Evolutionary conservation across 257 asterid species (phyloP).

Genomic region (Petunia axillaris): DNA sequence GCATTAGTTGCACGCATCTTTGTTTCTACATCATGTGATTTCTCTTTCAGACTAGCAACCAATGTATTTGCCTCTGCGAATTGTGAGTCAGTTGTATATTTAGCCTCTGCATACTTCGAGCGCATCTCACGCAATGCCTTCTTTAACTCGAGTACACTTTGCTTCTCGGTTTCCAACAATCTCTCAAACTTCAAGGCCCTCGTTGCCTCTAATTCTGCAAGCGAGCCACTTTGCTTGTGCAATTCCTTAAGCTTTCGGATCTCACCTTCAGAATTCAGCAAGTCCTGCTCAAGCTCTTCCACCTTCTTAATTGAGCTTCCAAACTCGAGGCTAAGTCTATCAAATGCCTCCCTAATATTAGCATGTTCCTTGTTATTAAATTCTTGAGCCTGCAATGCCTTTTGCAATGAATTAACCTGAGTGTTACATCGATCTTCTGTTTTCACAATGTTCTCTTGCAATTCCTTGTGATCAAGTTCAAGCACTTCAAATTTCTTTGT

Average conservation of each 20-base stretch:
- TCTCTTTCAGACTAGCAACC: constrained; percentile 72
- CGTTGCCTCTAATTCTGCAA: constrained; percentile 69
- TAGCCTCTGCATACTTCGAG: constrained; percentile 79
- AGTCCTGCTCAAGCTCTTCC: constrained; percentile 59
- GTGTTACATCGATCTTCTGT: constrained; percentile 53
- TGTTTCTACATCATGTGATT: constrained; percentile 88
- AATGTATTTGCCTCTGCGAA: constrained; percentile 72
- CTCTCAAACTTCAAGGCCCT: constrained; percentile 68
- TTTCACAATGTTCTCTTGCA: constrained; percentile 57
- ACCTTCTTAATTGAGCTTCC: constrained; percentile 68
- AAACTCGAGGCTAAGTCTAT: constrained; percentile 60
- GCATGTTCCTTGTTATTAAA: constrained; percentile 57
- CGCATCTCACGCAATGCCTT: constrained; percentile 87
- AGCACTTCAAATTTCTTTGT: constrained; percentile 51
- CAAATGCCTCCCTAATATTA: constrained; percentile 60
- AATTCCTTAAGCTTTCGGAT: constrained; percentile 70
- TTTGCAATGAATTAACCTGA: constrained; percentile 66
- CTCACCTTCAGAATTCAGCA: constrained; percentile 55
- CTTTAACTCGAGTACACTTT: constrained; percentile 84
- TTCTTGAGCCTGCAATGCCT: constrained; percentile 61
- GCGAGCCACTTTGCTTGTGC: constrained; percentile 69
- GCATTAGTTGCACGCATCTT: constrained; percentile 82
- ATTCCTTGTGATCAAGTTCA: constrained; percentile 56
- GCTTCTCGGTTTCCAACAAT: constrained; percentile 90
- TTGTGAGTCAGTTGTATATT: constrained; percentile 85